Conservation (phyloP, 768 basidiomycete genomes). For the Udeniomyces megalosporus region DNA sequence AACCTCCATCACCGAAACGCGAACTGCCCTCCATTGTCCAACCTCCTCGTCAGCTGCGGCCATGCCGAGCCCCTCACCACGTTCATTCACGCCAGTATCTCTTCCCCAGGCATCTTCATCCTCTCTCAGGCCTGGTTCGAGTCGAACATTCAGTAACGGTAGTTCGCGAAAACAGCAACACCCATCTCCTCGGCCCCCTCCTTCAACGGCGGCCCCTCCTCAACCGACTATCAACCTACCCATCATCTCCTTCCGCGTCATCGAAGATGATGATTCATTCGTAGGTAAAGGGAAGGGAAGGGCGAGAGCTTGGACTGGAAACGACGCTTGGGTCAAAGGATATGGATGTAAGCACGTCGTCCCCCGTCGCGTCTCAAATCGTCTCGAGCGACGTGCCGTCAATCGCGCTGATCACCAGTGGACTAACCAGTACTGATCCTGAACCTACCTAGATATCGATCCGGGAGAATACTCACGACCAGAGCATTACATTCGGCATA, state of each 20-base stretch:
- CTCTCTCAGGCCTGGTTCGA: no score
- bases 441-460: conserved; percentile 21
- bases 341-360: not conserved
- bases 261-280: not conserved
- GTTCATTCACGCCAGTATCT: no score
- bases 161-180: not conserved
- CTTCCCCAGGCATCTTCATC: no score
- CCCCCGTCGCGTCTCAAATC: not conserved
- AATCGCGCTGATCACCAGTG: not conserved
- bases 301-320: not conserved
- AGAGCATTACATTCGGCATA: conserved; percentile 77
- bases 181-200: not conserved
- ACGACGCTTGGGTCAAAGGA: not conserved
- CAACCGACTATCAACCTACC: not conserved
- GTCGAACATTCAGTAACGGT: no score
- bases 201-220: not conserved
- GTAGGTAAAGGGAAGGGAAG: not conserved
- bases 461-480: conserved; percentile 48
- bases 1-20: no score
- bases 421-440: not conserved
- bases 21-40: no score
- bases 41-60: no score
- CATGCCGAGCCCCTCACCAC: no score
- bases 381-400: not conserved
- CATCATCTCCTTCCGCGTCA: not conserved